Conservation (phyloP, 169 alveolate species). For the Sarcocystis neurona region DNA sequence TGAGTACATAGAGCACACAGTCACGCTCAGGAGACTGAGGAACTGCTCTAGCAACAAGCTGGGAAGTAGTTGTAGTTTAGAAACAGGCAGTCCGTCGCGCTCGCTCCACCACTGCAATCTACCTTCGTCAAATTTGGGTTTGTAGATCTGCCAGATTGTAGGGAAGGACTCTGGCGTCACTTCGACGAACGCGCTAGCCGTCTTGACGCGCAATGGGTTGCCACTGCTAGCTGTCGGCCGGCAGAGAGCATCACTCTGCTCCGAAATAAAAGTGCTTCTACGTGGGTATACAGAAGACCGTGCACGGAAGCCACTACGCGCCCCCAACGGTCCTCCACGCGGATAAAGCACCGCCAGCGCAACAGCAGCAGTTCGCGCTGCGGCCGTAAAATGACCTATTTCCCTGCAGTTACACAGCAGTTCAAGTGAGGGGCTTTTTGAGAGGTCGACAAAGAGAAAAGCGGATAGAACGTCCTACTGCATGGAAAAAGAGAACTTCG, state of each 20-base stretch:
- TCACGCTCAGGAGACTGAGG: background rate
- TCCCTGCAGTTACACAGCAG: conserved; percentile 11
- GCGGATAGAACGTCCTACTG: too few species aligned
- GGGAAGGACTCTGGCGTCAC: conserved; percentile 48
- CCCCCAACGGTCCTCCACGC: background rate
- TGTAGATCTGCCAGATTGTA: conserved; percentile 54
- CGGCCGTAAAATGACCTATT: conserved; percentile 62
- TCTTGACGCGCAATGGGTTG: background rate
- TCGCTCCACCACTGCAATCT: background rate
- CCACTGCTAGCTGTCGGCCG: background rate
- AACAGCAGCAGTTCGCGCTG: conserved; percentile 67
- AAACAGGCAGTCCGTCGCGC: background rate
- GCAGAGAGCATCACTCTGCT: background rate
- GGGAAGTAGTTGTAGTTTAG: background rate
- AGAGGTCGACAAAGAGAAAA: too few species aligned
- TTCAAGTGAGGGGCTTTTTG: background rate
- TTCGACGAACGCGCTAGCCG: conserved; percentile 55
- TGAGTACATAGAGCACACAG: background rate
- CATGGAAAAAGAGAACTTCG: background rate
- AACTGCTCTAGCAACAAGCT: background rate
- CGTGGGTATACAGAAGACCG: background rate
- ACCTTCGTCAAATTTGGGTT: conserved; percentile 63
- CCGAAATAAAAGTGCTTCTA: background rate
- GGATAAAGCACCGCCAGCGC: conserved; percentile 32
- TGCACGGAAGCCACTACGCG: background rate